phyloP scores from a whole-genome alignment of 345 rosid species.

The Salix brachista region DNA sequence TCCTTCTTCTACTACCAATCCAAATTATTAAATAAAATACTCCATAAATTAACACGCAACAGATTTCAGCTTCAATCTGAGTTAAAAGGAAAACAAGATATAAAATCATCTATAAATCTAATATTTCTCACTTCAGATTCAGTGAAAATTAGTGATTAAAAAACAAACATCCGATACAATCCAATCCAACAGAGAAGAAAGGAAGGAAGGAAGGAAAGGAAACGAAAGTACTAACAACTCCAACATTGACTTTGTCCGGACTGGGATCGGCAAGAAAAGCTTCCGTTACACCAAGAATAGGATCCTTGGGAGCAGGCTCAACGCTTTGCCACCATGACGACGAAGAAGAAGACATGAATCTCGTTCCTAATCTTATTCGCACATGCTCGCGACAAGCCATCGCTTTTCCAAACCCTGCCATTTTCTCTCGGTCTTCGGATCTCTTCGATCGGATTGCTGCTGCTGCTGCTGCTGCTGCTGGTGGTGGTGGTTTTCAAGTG shows the following conservation, averaged over 20 bases:
- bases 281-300: constrained; percentile 94
- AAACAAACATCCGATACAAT: neutral
- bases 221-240: constrained; percentile 59
- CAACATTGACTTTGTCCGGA: constrained; percentile 87
- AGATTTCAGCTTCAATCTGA: too few species aligned
- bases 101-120: too few species aligned
- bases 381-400: constrained; percentile 30
- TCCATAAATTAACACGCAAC: too few species aligned
- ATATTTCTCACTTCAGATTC: too few species aligned
- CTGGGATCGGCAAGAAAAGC: constrained; percentile 86
- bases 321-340: constrained; percentile 80
- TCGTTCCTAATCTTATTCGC: constrained; percentile 21
- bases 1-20: neutral
- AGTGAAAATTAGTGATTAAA: neutral
- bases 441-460: too few species aligned
- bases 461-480: too few species aligned
- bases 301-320: constrained; percentile 89
- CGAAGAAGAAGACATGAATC: constrained; percentile 46
- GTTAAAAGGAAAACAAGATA: neutral
- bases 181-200: neutral
- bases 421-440: too few species aligned
- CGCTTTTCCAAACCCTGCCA: constrained; percentile 30
- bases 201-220: neutral
- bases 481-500: too few species aligned
- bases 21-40: too few species aligned